Conservation (phyloP, 257 asterid species). For the Salvia hispanica region DNA sequence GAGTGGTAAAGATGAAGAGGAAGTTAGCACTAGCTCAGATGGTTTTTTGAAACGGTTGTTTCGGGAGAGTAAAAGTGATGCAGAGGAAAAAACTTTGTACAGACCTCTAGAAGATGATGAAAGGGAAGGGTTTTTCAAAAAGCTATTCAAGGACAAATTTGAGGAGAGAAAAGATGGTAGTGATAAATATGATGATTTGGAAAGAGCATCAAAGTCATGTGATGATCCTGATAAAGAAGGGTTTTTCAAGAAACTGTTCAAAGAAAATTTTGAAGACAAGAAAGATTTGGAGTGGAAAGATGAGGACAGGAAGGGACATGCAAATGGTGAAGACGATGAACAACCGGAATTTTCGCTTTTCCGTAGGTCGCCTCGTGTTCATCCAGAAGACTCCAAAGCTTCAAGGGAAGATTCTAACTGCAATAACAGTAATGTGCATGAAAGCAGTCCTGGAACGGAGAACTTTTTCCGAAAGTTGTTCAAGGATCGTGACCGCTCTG, state of each 20-base stretch:
- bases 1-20: constrained; percentile 63
- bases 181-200: constrained; percentile 60
- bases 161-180: constrained; percentile 70
- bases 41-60: constrained; percentile 62
- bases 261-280: constrained; percentile 78
- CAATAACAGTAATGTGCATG: constrained; percentile 52
- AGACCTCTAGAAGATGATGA: constrained; percentile 73
- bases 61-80: constrained; percentile 69
- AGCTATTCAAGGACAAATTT: constrained; percentile 71
- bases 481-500: constrained; percentile 87
- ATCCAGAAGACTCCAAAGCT: constrained; percentile 76
- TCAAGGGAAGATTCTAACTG: constrained; percentile 46
- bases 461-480: constrained; percentile 82
- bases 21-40: constrained; percentile 47
- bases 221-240: constrained; percentile 84
- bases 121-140: constrained; percentile 76
- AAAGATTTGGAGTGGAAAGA: constrained; percentile 52
- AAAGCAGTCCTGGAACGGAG: constrained; percentile 94
- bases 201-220: constrained; percentile 50
- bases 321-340: constrained; percentile 71
- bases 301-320: constrained; percentile 58
- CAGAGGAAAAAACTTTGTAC: constrained; percentile 56
- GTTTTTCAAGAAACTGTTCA: constrained; percentile 73
- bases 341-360: constrained; percentile 68
- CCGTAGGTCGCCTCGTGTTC: constrained; percentile 77